Evolutionary conservation across 2,329 filamentous ascomycete genomes (phyloP), one percentile per base, ranked within the genome.

Genomic region (Aureobasidium sp.): DNA sequence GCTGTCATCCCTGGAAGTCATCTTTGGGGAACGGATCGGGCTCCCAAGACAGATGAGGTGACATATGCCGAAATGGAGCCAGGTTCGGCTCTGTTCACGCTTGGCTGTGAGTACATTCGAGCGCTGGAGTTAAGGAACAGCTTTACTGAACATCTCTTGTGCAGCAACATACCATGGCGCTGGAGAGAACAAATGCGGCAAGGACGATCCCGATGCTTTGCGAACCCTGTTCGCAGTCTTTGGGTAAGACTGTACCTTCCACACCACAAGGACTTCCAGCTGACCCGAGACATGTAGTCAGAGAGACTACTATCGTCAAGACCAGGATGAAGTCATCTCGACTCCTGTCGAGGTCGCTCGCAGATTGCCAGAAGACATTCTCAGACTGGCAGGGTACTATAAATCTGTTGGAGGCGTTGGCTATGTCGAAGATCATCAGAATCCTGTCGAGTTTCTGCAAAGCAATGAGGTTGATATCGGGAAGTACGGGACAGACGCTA

Each of bases 161-260:
- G 17, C 39, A 56, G 52, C 52, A n/a, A 56, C 39, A 31, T 56
- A 56, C n/a, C 52, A 56, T 12, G 52, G 52, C 44, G 52, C 52
- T 9, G 52, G 52, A 31, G 52, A 56, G 39, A 56, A 56, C 52
- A 56, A 45, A 24, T 44, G 52, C 14, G 52, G 7, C 22, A 56
- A 45, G 8, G 29, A 45, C n/a, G 52, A 56, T 19, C 52, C 52
- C 11, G 52, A 56, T 27, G 52, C 52, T 33, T n/a, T 56, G 27
- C 24, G 52, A 3, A 56, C 52, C 7, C 39, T 56, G 17, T 56
- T 56, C 29, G 52, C 52, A 11, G 17, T 42, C 3, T 56, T 56
- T 33, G 52, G 37, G 52, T 56, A 33, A 45, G 52, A 22, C 8
- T 17, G 1, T 6, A 45, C 22, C 14, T 9, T 11, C 3, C 27